Evolutionary conservation across 441 rosid species (phyloP).

Genomic region (Codiaeum variegatum): DNA sequence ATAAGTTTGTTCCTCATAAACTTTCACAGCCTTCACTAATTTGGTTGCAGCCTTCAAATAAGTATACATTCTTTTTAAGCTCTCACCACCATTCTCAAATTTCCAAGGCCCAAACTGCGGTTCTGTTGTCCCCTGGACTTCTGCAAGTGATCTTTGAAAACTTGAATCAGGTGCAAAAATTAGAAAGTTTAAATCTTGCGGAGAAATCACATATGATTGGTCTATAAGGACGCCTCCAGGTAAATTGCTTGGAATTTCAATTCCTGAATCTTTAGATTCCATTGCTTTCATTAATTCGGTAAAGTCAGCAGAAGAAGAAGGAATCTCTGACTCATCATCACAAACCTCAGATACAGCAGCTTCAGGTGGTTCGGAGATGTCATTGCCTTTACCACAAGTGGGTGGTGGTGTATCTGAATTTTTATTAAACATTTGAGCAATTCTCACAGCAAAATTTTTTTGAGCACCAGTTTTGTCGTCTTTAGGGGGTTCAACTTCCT

Average conservation of each 20-base stretch:
- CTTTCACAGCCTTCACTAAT: constrained; percentile 79
- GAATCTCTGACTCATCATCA: constrained; percentile 47
- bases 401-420: constrained; percentile 39
- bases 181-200: constrained; percentile 57
- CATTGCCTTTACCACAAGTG: constrained; percentile 35
- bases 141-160: constrained; percentile 54
- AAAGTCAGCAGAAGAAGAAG: constrained; percentile 47
- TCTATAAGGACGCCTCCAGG: constrained; percentile 85
- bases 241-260: constrained; percentile 62
- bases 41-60: constrained; percentile 75
- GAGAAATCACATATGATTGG: constrained; percentile 53
- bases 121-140: constrained; percentile 77
- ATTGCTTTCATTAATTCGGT: constrained; percentile 55
- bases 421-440: constrained; percentile 81
- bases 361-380: constrained; percentile 46
- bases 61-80: constrained; percentile 58
- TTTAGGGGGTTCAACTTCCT: constrained; percentile 43
- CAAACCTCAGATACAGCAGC: constrained; percentile 31
- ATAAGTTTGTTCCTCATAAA: constrained; percentile 78
- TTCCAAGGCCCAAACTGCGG: constrained; percentile 74
- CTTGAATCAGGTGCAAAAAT: constrained; percentile 72
- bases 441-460: constrained; percentile 55
- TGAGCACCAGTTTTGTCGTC: constrained; percentile 51
- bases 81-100: constrained; percentile 54
- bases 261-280: constrained; percentile 62